These are phyloP conservation scores for Phaffia rhodozyma DNA, from an alignment of 1,284 basidiomycete species.

Conservation along the genomic window DNA sequence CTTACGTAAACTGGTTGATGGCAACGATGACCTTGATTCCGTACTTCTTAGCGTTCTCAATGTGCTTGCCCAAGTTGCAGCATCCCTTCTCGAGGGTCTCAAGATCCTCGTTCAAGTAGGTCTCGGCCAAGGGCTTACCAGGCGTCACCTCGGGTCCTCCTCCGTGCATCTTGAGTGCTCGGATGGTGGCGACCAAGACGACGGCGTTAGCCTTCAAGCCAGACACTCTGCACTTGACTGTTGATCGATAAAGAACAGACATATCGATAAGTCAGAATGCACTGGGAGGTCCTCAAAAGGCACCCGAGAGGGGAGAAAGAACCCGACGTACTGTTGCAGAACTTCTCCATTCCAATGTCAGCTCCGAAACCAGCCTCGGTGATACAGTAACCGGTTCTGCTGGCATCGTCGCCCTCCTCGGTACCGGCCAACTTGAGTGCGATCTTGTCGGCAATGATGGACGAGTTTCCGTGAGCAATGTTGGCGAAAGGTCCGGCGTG, in stretches of 20 bases:
- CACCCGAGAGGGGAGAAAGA: too few species aligned
- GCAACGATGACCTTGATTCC: slow-evolving; percentile 94
- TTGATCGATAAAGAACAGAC: too few species aligned
- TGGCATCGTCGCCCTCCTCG: slow-evolving; percentile 75
- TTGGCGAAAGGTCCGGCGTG: slow-evolving; percentile 98
- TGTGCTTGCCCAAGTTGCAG: slow-evolving; percentile 86
- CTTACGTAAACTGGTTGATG: slow-evolving; percentile 87
- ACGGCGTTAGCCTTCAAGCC: slow-evolving; percentile 88
- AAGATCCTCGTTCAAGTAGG: slow-evolving; percentile 89
- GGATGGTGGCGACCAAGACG: slow-evolving; percentile 92
- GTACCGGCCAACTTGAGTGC: slow-evolving; percentile 93
- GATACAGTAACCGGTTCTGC: slow-evolving; percentile 83
- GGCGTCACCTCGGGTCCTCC: slow-evolving; percentile 95
- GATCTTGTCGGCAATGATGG: slow-evolving; percentile 89
- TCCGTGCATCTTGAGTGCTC: slow-evolving; percentile 98
- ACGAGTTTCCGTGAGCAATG: slow-evolving; percentile 98
- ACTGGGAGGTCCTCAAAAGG: too few species aligned
- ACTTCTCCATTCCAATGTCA: slow-evolving; percentile 97
- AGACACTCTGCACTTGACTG: slow-evolving; percentile 82
- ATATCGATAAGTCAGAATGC: too few species aligned
- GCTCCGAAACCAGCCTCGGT: slow-evolving; percentile 98
- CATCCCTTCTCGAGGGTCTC: slow-evolving; percentile 83
- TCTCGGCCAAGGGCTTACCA: slow-evolving; percentile 84
- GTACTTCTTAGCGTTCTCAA: slow-evolving; percentile 89
- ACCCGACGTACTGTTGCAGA: slow-evolving; percentile 62